Base-by-base conservation (phyloP, 306 rosid species). In the Pyrus communis region DNA sequence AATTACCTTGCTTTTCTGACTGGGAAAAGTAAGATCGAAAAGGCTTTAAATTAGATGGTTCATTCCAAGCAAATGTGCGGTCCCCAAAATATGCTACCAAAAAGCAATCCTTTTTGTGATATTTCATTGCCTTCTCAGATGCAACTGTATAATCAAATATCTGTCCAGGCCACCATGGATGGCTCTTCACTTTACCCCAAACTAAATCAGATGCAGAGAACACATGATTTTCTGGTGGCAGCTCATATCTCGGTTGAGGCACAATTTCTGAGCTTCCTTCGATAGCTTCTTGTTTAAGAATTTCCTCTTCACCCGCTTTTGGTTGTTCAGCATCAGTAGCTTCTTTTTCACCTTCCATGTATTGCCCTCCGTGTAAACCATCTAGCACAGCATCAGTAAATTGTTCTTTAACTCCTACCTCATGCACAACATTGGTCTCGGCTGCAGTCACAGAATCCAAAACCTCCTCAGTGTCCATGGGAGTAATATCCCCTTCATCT, bases 131-230 rank as follows among this genome's bases (percentile, higher is more conserved):
- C 89, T 84, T 90, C 71, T 92, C 93, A 55, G 98, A 95, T 43
- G 98, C 82, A 79, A 85, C 93, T 3, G 89, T 85, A 25, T 89
- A 91, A 78, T 92, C 96, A 88, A 92, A 95, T 75, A 95, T 89
- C 87, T 95, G 98, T 38, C 98, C 98, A 40, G 98, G 98, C 98
- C 97, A 95, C 98, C 98, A 95, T 61, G 98, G 97, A 79, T 95
- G 98, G 83, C 98, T 92, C 88, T 91, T 95, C 60, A 95, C 97
- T 85, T 95, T 95, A 61, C 97, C 97, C 98, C 98, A 95, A 67
- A 95, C 98, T 82, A 95, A 83, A 85, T 95, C 97, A 51, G 96
- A 89, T 43, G 85, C 88, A 79, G 89, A 84, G 78, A 89, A 86
- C 60, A 83, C 86, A 35, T 92, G 95, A 75, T 83, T 79, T 86